A percentile compares a stretch with the other conserved stretches of the same genome.
These are phyloP conservation scores for Trapa bicornis DNA, from an alignment of 345 rosid species.

Conservation along the genomic window DNA sequence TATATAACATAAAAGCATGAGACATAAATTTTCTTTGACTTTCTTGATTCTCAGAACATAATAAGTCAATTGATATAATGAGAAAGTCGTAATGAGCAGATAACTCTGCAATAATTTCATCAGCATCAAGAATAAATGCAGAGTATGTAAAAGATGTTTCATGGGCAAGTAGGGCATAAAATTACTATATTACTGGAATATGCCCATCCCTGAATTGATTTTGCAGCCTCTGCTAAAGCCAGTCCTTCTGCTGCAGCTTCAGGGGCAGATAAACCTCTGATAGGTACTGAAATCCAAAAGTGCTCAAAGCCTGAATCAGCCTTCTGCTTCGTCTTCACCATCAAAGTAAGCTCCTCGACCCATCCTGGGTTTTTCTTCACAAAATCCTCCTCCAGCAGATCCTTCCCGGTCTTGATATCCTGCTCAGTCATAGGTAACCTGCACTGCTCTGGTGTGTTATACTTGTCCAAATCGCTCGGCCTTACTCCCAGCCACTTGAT, in stretches of 20 bases:
- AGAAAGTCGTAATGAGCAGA: no score
- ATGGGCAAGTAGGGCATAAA: background rate
- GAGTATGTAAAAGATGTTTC: background rate
- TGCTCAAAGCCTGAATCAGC: constrained; percentile 97
- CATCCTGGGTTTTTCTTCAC: constrained; percentile 98
- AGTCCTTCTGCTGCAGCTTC: constrained; percentile 95
- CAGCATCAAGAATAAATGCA: no score
- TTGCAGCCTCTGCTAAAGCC: constrained; percentile 40
- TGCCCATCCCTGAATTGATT: background rate
- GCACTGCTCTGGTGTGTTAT: constrained; percentile 80
- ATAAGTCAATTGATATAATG: background rate
- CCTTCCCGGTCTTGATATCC: constrained; percentile 97
- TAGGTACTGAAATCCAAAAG: constrained; percentile 91
- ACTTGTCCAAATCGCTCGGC: constrained; percentile 91
- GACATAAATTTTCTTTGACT: background rate
- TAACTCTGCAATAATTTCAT: no score
- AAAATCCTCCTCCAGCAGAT: constrained; percentile 86
- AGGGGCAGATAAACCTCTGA: constrained; percentile 93
- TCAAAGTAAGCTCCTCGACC: constrained; percentile 93
- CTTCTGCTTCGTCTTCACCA: constrained; percentile 94
- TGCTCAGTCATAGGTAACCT: constrained; percentile 96
- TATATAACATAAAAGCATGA: background rate
- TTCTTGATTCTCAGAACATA: background rate
- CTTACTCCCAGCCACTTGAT: constrained; percentile 93
- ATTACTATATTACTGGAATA: background rate